These are phyloP conservation scores for Leptodermis oblonga DNA, from an alignment of 257 asterid species.

Conservation along the genomic window DNA sequence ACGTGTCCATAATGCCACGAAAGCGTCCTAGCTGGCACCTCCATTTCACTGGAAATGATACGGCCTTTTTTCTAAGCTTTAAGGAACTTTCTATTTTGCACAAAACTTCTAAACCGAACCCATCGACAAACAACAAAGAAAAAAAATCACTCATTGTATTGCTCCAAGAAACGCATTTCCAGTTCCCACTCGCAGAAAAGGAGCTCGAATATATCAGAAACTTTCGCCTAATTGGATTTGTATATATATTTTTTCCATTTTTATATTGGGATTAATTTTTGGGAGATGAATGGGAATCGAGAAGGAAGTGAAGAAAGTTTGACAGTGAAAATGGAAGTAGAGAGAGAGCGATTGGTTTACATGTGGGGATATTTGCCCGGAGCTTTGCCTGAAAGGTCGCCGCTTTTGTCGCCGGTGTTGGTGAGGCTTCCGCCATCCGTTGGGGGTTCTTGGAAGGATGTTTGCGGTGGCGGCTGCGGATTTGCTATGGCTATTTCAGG, in stretches of 20 bases:
- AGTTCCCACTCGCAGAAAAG: not conserved
- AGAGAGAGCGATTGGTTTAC: slow-evolving; percentile 42
- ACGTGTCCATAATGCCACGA: slow-evolving; percentile 17
- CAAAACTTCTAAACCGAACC: too few species aligned
- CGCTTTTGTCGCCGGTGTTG: slow-evolving; percentile 66
- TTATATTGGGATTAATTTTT: not conserved
- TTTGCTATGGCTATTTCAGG: slow-evolving; percentile 96
- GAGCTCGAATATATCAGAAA: not conserved
- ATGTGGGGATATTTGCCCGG: slow-evolving; percentile 99
- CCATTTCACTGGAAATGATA: slow-evolving; percentile 16
- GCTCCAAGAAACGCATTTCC: not conserved
- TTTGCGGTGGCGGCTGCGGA: slow-evolving; percentile 97
- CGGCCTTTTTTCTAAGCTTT: slow-evolving; percentile 8
- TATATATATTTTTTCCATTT: too few species aligned
- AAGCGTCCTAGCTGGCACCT: slow-evolving; percentile 25
- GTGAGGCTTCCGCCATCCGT: slow-evolving; percentile 47
- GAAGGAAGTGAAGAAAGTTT: slow-evolving; percentile 53
- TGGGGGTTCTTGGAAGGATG: slow-evolving; percentile 69
- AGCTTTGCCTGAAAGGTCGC: slow-evolving; percentile 87
- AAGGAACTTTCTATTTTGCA: slow-evolving; percentile 5
- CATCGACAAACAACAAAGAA: not conserved
- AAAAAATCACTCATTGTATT: not conserved
- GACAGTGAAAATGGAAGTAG: slow-evolving; percentile 42
- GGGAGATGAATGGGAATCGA: slow-evolving; percentile 53
- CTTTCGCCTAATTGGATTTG: not conserved